Conservation (phyloP, 768 basidiomycete species). For the Mycena vitilis region DNA sequence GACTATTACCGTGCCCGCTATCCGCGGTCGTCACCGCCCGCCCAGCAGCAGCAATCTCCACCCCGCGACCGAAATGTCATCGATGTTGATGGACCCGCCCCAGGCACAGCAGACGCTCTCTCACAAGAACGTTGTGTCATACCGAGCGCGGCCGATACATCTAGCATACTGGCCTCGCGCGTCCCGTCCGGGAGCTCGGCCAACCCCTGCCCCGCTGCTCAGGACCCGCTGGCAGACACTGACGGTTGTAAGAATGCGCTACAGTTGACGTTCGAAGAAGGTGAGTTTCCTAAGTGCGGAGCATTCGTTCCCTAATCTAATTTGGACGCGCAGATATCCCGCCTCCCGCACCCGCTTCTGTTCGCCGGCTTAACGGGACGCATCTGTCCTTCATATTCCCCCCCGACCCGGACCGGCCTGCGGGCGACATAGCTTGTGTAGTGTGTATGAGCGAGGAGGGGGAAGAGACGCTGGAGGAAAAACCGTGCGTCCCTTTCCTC, state of each 20-base stretch:
- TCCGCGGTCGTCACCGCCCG: neutral
- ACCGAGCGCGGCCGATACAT: neutral
- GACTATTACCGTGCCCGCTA: conserved; percentile 16
- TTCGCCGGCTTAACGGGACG: neutral
- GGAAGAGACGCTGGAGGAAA: too few species aligned
- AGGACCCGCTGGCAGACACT: neutral
- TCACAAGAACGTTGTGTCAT: neutral
- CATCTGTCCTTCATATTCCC: neutral
- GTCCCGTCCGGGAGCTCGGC: too few species aligned
- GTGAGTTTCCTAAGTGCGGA: neutral
- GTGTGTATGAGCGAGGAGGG: neutral
- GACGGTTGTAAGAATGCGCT: neutral
- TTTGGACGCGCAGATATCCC: neutral
- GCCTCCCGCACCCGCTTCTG: too few species aligned
- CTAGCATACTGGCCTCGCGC: too few species aligned
- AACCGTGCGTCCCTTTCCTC: too few species aligned
- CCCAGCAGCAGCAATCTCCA: too few species aligned
- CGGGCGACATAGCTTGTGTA: neutral
- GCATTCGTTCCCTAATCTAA: neutral
- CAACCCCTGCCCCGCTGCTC: too few species aligned
- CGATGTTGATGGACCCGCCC: neutral
- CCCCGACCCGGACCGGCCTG: neutral
- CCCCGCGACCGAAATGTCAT: too few species aligned
- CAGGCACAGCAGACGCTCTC: neutral
- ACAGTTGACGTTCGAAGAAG: neutral